Conservation (phyloP, 805 yeast genomes). For the Jamesozyma jinghongensis region DNA sequence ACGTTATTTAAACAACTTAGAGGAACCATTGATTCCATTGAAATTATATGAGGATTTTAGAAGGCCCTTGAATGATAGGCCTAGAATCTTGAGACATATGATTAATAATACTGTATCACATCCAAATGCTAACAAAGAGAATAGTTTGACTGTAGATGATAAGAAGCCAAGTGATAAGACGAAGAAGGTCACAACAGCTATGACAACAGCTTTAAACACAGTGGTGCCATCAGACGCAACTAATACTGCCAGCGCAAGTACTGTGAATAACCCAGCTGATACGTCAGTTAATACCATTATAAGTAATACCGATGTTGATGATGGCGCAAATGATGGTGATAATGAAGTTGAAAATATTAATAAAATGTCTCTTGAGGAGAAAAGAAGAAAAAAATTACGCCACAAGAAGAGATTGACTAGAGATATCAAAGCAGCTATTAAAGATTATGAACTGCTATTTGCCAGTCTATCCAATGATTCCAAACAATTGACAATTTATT, state of each 20-base stretch:
- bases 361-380: conserved; percentile 12
- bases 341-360: conserved; percentile 11
- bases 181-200: not conserved
- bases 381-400: conserved; percentile 35
- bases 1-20: conserved; percentile 75
- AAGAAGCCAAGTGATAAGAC: not conserved
- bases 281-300: not conserved
- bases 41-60: conserved; percentile 69
- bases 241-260: not conserved
- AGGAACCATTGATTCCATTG: conserved; percentile 86
- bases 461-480: conserved; percentile 65
- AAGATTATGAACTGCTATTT: conserved; percentile 61
- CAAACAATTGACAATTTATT: conserved; percentile 74
- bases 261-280: not conserved
- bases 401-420: conserved; percentile 50
- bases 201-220: not conserved
- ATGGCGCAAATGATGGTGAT: conserved; percentile 6
- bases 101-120: conserved; percentile 36
- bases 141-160: conserved; percentile 7
- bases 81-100: conserved; percentile 57
- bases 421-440: conserved; percentile 60
- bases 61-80: conserved; percentile 58
- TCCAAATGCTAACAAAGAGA: conserved; percentile 29
- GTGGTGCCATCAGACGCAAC: not conserved
- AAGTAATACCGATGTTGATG: conserved; percentile 4